Percentiles rank a stretch among this genome's conserved stretches.
phyloP scores from a whole-genome alignment of 1,284 basidiomycete species.

The Stereum hirsutum region DNA sequence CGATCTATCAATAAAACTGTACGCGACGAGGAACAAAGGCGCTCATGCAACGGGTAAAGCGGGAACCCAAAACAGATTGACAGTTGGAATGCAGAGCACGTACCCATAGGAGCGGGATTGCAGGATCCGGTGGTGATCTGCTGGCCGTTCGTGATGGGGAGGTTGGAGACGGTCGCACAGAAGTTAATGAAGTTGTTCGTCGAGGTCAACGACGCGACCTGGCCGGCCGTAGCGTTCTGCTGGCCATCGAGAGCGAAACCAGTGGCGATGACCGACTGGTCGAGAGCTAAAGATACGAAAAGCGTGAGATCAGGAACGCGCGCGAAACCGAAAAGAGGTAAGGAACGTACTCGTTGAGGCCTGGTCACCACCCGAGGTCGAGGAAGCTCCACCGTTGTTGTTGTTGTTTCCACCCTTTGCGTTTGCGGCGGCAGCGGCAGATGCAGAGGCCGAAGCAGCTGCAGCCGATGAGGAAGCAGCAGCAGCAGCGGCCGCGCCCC shows the following conservation, averaged over 20 bases:
- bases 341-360: constrained; percentile 9
- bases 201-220: constrained; percentile 38
- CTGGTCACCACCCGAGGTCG: constrained; percentile 9
- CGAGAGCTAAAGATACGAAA: constrained; percentile 19
- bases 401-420: constrained; percentile 11
- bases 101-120: constrained; percentile 34
- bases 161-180: constrained; percentile 19
- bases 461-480: constrained; percentile 9
- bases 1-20: no score
- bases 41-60: no score
- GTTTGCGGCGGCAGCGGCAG: constrained; percentile 8
- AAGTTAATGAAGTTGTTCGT: constrained; percentile 53
- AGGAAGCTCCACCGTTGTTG: constrained; percentile 5
- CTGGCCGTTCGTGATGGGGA: constrained; percentile 34
- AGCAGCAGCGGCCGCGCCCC: constrained; percentile 7
- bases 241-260: constrained; percentile 37
- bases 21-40: no score
- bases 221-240: constrained; percentile 29
- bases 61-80: no score
- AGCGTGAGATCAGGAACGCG: background rate
- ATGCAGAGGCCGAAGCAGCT: constrained; percentile 3
- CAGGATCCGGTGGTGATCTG: constrained; percentile 33
- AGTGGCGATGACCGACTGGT: constrained; percentile 29
- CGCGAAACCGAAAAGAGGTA: background rate
- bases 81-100: no score